Evolutionary conservation across 352 stramenopile species (phyloP), one percentile per base, ranked within the genome.

Genomic region (Phytophthora hybrid): DNA sequence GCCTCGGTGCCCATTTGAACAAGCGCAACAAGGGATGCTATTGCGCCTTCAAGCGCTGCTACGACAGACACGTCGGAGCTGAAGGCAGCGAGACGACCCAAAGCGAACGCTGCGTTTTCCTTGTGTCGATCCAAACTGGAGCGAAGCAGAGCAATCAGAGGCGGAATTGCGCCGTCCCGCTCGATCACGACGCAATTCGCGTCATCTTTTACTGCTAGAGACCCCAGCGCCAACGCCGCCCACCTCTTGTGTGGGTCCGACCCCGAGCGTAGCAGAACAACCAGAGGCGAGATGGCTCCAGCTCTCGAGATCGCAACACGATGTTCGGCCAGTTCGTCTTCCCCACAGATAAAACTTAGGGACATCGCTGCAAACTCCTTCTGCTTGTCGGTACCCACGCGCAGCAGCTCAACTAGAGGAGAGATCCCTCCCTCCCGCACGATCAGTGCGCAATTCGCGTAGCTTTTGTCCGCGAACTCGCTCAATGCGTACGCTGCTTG

Each of bases 401-500:
- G 14, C 10, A 62, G 11, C 1, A 62, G 32, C 9, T 21, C 56
- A 13, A 62, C 56, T 16, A 52, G 19, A 21, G 19, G 19, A 13
- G 56, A 2, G 2, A 62, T 37, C 1, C 56, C 56, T 13, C 56
- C 56, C n/a, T 51, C 56, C 5, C n/a, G 11, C 5, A 39, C 56
- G 7, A 62, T 62, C 2, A 4, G 10, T 6, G 41, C 56, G 7
- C 56, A 62, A 19, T 62, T 62, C 14, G 51, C 31, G 16, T 62
- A 62, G 34, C 41, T 62, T 7, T 62, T 62, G 34, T 62, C 56
- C 1, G 56, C 34, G 11, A 62, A 51, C 14, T 62, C 56, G 19
- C 56, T 62, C 34, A 59, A 66, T 8, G 60, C 47, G 47, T 19
- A 46, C 49, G n/a, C 29, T 6, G 47, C 60, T 34, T 62, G 56